Base-by-base conservation (phyloP, 805 yeast species). In the Lipomyces yamanashiensis region DNA sequence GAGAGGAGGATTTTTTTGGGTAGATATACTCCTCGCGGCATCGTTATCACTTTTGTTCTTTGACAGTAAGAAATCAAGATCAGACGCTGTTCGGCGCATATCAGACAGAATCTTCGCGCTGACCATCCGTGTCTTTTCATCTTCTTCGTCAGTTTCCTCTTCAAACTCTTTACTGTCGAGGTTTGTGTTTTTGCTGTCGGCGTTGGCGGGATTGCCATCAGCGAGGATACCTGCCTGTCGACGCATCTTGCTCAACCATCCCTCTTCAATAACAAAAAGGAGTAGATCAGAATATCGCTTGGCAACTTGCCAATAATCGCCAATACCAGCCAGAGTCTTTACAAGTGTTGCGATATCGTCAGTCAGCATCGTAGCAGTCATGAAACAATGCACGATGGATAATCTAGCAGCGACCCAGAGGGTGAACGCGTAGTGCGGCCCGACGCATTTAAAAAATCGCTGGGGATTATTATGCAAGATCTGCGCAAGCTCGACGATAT, bases 361-460 rank as follows among this genome's bases (percentile, higher is more conserved):
- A 17, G 72, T 67, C 34, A 71, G 55, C 58, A 62, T 55, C 19
- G 62, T 65, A 23, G 61, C 58, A 10, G 54, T 48, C 34, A 71
- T 67, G 13, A 71, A 72, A 53, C 71, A 63, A 62, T 71, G 72
- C 23, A 71, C 74, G 36, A 71, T 62, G 1, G 70, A 51, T 12
- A 71, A 60, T 50, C 74, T 55, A 5, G 72, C 71, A 2, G 73
- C 69, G 2, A 71, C 74, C 73, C 73, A 71, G 17, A 71, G 41
- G 8, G 66, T 61, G 67, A 70, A 71, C 1, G 74, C 74, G 47
- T 68, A 71, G 37, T 71, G 73, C 12, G 74, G 73, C 3, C 74
- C 74, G n/a, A 71, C 64, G n/a, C 59, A 37, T 54, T 62, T 57
- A 63, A 64, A 40, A 39, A 37, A 53, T 10, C 55, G 13, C 19